These are phyloP conservation scores for Trichoderma oligosporum DNA, from an alignment of 2,329 filamentous ascomycete species.

Conservation along the genomic window DNA sequence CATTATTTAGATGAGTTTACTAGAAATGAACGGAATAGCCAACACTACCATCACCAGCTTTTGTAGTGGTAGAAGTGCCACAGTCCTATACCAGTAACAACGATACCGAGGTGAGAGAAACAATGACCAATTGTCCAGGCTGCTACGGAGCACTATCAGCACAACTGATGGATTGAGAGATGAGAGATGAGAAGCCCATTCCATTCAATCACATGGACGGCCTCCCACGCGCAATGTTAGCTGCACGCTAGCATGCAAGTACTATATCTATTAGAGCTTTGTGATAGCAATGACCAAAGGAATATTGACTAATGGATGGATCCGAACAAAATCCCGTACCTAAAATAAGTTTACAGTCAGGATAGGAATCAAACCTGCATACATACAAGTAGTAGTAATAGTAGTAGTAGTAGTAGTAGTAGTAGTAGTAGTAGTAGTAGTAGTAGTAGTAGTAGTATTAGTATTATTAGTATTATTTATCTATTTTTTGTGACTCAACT, in stretches of 20 bases:
- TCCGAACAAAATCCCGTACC: constrained; percentile 4
- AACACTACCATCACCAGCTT: not conserved
- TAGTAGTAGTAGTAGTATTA: too few relatives aligned
- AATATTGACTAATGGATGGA: not conserved
- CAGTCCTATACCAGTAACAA: not conserved
- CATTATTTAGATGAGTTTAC: not conserved
- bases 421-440: too few relatives aligned
- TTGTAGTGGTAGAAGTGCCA: constrained; percentile 1
- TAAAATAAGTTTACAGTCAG: not conserved
- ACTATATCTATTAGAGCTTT: not conserved
- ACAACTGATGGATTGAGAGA: not conserved
- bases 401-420: too few relatives aligned
- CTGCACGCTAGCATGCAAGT: constrained; percentile 1
- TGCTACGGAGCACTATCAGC: not conserved
- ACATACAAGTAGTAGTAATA: too few relatives aligned
- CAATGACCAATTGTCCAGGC: not conserved
- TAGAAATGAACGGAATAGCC: not conserved
- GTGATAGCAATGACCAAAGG: not conserved
- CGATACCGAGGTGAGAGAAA: not conserved
- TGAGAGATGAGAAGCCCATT: not conserved
- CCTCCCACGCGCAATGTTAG: constrained; percentile 11
- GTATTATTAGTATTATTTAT: too few relatives aligned
- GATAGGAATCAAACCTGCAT: constrained; percentile 4
- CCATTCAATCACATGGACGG: constrained; percentile 13
- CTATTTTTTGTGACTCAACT: constrained; percentile 14